Evolutionary conservation across 1,139 yeast genomes (phyloP).

Genomic region (Blastobotrys ciferrii): DNA sequence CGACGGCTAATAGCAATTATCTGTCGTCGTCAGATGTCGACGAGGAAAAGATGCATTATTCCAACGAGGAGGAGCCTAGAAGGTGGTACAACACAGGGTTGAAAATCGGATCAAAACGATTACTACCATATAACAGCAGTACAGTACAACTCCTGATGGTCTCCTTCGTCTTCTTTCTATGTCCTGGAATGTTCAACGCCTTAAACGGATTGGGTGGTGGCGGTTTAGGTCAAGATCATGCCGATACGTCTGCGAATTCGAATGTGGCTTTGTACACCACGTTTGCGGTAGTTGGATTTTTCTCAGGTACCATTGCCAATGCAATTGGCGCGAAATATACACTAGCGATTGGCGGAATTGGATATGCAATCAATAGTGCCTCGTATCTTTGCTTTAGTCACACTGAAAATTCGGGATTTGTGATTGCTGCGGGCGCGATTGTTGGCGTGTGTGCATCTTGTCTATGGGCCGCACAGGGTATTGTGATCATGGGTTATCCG

Average conservation of each 20-base stretch:
- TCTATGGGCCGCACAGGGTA: constrained; percentile 63
- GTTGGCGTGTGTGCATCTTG: constrained; percentile 57
- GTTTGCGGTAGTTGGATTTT: constrained; percentile 53
- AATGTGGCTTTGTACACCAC: constrained; percentile 55
- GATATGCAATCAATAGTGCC: constrained; percentile 55
- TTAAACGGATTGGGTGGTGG: constrained; percentile 54
- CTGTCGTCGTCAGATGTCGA: neutral
- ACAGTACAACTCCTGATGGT: constrained; percentile 32
- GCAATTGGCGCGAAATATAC: constrained; percentile 49
- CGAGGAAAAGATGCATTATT: neutral
- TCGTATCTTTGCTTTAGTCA: constrained; percentile 51
- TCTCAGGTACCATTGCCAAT: constrained; percentile 60
- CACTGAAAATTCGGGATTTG: constrained; percentile 52
- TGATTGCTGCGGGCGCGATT: constrained; percentile 58
- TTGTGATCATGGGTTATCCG: constrained; percentile 57
- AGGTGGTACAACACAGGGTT: constrained; percentile 26
- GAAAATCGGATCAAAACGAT: constrained; percentile 17
- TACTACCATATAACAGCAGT: constrained; percentile 26
- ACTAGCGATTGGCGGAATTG: constrained; percentile 54
- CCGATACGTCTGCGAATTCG: constrained; percentile 51
- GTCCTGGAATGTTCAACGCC: constrained; percentile 55
- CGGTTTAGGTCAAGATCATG: constrained; percentile 34
- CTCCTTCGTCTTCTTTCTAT: constrained; percentile 33
- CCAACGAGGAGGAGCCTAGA: constrained; percentile 1
- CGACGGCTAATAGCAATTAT: neutral